These are phyloP conservation scores for Theileria equi DNA, from an alignment of 169 alveolate species.

Conservation along the genomic window DNA sequence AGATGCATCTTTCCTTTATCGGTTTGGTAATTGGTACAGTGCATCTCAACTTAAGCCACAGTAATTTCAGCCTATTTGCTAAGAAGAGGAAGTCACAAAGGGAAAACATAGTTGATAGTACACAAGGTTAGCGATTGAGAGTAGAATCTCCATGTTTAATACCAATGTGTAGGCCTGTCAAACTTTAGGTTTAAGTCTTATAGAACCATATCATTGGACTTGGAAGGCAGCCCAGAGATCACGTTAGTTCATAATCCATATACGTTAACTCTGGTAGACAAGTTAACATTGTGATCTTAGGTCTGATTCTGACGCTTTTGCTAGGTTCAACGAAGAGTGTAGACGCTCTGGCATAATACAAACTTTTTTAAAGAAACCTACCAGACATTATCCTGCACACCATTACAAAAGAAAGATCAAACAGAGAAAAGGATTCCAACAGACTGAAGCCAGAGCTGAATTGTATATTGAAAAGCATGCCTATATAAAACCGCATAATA, in stretches of 20 bases:
- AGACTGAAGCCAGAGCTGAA: constrained; percentile 32
- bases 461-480: constrained; percentile 2
- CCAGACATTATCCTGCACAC: constrained; percentile 60
- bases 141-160: background rate
- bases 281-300: constrained; percentile 2
- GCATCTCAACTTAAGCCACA: background rate
- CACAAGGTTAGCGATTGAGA: background rate
- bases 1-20: constrained; percentile 18
- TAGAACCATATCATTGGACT: background rate
- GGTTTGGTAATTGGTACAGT: background rate
- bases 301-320: constrained; percentile 9
- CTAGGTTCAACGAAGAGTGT: constrained; percentile 28
- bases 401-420: constrained; percentile 44
- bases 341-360: constrained; percentile 6
- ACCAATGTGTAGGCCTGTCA: constrained; percentile 11
- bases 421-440: constrained; percentile 55
- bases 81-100: background rate
- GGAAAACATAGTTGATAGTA: background rate
- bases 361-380: constrained; percentile 25
- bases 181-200: background rate
- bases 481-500: constrained; percentile 2
- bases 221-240: background rate
- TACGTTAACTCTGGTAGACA: background rate
- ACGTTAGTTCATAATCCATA: background rate
- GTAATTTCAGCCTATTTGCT: background rate